These are phyloP conservation scores for Cutaneotrichosporon dermatis DNA, from an alignment of 1,284 basidiomycete species.

Conservation along the genomic window DNA sequence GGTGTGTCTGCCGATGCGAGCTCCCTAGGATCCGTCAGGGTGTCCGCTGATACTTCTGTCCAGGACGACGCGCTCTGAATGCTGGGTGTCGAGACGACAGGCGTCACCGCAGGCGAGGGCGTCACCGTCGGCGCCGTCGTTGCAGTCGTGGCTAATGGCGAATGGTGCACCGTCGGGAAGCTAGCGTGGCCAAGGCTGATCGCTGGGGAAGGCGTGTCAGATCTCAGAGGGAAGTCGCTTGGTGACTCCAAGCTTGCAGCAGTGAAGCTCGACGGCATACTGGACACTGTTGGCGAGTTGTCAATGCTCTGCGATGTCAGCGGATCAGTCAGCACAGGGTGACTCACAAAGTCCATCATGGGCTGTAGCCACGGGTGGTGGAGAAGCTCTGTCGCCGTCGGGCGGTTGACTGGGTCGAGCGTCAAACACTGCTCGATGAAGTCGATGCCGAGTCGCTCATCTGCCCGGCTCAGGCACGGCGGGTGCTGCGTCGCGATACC, in stretches of 20 bases:
- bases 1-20: too few relatives aligned
- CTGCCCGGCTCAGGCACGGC: conserved; percentile 81
- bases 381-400: conserved; percentile 79
- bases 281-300: conserved; percentile 7
- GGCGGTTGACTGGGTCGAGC: conserved; percentile 78
- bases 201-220: not conserved
- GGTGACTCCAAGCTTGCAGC: not conserved
- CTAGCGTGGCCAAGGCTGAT: not conserved
- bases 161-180: not conserved
- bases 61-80: not conserved
- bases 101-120: not conserved
- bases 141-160: not conserved
- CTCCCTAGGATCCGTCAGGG: too few relatives aligned
- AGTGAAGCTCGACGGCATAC: conserved; percentile 9
- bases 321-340: not conserved
- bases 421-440: conserved; percentile 91
- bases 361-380: conserved; percentile 80
- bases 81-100: not conserved
- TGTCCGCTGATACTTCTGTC: too few relatives aligned
- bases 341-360: conserved; percentile 35
- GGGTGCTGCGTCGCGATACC: conserved; percentile 96
- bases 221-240: not conserved
- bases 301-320: not conserved
- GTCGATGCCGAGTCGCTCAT: conserved; percentile 85
- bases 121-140: not conserved